Evolutionary conservation across 2,329 filamentous ascomycete genomes (phyloP), one percentile per base, ranked within the genome.

Genomic region (Hypoxylon sp.): DNA sequence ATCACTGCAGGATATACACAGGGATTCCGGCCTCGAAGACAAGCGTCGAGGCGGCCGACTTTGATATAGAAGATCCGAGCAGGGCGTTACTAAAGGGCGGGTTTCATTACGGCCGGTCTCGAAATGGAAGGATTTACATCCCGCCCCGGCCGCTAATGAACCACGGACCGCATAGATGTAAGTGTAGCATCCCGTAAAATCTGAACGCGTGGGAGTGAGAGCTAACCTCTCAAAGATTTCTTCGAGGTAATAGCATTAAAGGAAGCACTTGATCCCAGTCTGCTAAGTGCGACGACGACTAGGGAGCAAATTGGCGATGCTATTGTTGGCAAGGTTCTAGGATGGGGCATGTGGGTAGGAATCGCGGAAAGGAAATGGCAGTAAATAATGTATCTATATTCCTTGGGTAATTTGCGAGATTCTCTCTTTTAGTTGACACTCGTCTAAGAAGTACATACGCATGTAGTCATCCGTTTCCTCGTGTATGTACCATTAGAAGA

Each of bases 121-220:
- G 79, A 3, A 76, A 79, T 2, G 79, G 80, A 0, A 77, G 33
- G 3, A 73, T 85, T 0, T 88, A 86, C 67, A 78, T 82, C 3
- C 78, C 82, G 0, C 85, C 86, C 0, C 75, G 80, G 11, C 84
- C 85, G 17, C 75, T 85, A 35, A 72, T 85, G 58, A 85, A 85
- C 27, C 83, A 87, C 70, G 85, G 86, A 0, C 79, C 80, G 22
- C 85, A 88, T 75, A 78, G 85, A 62, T 88, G 81, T 82, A 74
- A 77, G 80, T 73, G 0, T 5, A n/a, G 11, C 2, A 22, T 25
- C 4, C 8, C 13, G 0, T 3, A 13, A 1, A n/a, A 2, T 13
- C 44, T 27, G 8, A 13, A 8, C 2, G 3, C 30, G 20, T 7
- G 6, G 8, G 22, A 1, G 25, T 53, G 7, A 6, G 17, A 20